Conservation (phyloP, 2,329 filamentous ascomycete genomes). For the Epichloe coenophiala region DNA sequence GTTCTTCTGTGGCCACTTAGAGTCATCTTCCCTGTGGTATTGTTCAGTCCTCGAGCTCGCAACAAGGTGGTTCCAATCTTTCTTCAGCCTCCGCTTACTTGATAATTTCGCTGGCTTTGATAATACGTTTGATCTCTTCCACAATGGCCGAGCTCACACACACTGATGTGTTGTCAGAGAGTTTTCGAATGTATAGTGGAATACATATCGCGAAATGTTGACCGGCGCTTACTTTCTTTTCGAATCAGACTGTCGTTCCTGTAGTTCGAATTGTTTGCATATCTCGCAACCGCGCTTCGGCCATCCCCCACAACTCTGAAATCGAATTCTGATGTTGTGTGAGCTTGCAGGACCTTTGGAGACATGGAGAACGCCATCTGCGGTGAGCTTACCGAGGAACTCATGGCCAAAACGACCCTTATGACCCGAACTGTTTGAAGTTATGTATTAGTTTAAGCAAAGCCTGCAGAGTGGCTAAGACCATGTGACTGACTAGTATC, state of each 20-base stretch:
- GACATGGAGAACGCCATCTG: background rate
- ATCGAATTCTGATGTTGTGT: slow-evolving; percentile 65
- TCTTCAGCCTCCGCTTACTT: slow-evolving; percentile 46
- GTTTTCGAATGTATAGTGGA: background rate
- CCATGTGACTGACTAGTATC: slow-evolving; percentile 71
- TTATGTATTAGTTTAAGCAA: background rate
- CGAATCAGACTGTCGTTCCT: slow-evolving; percentile 95
- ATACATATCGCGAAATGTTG: background rate
- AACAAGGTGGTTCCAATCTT: background rate
- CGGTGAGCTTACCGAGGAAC: slow-evolving; percentile 58
- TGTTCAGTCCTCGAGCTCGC: background rate
- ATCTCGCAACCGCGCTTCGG: slow-evolving; percentile 82
- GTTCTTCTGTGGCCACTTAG: slow-evolving; percentile 98
- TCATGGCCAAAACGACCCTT: slow-evolving; percentile 96
- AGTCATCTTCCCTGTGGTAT: slow-evolving; percentile 77
- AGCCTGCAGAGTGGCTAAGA: background rate
- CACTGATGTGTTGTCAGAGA: slow-evolving; percentile 43
- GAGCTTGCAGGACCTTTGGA: background rate
- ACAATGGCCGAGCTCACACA: slow-evolving; percentile 86
- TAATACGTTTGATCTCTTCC: slow-evolving; percentile 90
- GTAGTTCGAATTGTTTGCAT: slow-evolving; percentile 99
- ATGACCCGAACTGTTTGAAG: slow-evolving; percentile 67
- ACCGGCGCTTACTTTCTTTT: slow-evolving; percentile 78
- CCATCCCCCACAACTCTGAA: slow-evolving; percentile 92
- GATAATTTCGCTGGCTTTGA: slow-evolving; percentile 93